Evolutionary conservation across 2,329 filamentous ascomycete genomes (phyloP).

Genomic region (Apiospora rasikravindrae): DNA sequence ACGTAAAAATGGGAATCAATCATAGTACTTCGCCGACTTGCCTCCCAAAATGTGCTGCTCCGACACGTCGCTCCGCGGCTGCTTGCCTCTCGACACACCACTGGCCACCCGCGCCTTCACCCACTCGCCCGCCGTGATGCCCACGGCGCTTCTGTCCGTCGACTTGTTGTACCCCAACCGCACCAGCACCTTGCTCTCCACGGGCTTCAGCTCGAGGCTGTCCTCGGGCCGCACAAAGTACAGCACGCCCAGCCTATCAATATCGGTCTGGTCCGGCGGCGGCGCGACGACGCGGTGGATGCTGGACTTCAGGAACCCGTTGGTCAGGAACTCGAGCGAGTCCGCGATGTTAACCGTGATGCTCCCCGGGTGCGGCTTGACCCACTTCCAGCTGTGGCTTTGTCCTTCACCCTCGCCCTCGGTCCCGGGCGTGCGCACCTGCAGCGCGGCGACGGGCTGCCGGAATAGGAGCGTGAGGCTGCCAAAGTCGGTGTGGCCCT

Average conservation of each 20-base stretch:
- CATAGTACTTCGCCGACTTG: slow-evolving; percentile 41
- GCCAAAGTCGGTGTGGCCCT: slow-evolving; percentile 60
- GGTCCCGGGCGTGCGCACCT: slow-evolving; percentile 46
- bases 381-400: slow-evolving; percentile 32
- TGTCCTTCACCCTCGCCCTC: not conserved
- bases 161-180: slow-evolving; percentile 37
- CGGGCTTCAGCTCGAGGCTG: slow-evolving; percentile 37
- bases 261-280: slow-evolving; percentile 48
- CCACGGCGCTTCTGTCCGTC: slow-evolving; percentile 32
- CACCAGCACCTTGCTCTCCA: slow-evolving; percentile 39
- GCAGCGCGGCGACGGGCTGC: slow-evolving; percentile 61
- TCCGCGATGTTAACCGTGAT: slow-evolving; percentile 60
- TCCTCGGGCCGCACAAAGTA: slow-evolving; percentile 47
- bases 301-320: slow-evolving; percentile 50
- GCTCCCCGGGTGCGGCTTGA: slow-evolving; percentile 51
- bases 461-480: slow-evolving; percentile 62
- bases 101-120: slow-evolving; percentile 40
- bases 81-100: slow-evolving; percentile 25
- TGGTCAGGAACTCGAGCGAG: slow-evolving; percentile 53
- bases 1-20: slow-evolving; percentile 27
- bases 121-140: slow-evolving; percentile 43
- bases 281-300: slow-evolving; percentile 50
- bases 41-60: slow-evolving; percentile 40
- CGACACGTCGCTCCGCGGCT: slow-evolving; percentile 39
- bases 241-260: slow-evolving; percentile 54